A percentile compares a stretch with the other conserved stretches of the same genome.
Evolutionary conservation across 2,329 filamentous ascomycete species (phyloP).

Genomic region (Fusarium devonianum): DNA sequence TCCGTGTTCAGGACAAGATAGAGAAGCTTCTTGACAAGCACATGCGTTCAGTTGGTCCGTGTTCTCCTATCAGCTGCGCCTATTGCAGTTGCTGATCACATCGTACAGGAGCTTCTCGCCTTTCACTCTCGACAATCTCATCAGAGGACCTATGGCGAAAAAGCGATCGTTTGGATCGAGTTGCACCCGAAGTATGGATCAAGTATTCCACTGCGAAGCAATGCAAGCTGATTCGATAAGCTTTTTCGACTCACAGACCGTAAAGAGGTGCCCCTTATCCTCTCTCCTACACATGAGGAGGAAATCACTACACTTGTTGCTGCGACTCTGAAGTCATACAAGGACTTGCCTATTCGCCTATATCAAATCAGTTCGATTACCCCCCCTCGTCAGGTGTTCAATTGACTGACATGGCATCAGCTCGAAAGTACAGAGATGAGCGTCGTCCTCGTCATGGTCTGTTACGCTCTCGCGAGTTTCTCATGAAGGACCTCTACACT

Average conservation of each 20-base stretch:
- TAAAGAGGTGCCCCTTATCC: constrained; percentile 74
- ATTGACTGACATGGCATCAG: constrained; percentile 50
- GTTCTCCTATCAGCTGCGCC: background rate
- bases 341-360: constrained; percentile 81
- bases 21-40: constrained; percentile 86
- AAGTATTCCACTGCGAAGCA: background rate
- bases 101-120: constrained; percentile 73
- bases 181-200: constrained; percentile 70
- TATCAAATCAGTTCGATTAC: constrained; percentile 80
- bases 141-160: constrained; percentile 83
- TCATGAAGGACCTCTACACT: constrained; percentile 98
- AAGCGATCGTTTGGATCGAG: constrained; percentile 79
- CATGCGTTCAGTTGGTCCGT: constrained; percentile 76
- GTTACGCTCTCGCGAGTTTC: constrained; percentile 86
- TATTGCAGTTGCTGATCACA: constrained; percentile 12
- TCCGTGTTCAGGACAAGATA: constrained; percentile 87
- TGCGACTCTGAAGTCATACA: constrained; percentile 78
- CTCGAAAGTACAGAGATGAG: constrained; percentile 95
- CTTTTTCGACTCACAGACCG: constrained; percentile 84
- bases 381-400: background rate
- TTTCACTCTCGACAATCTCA: constrained; percentile 85
- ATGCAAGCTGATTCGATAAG: constrained; percentile 53
- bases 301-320: constrained; percentile 88
- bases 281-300: constrained; percentile 95
- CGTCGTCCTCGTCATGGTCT: constrained; percentile 86